Evolutionary conservation across 2,329 filamentous ascomycete species (phyloP).

Genomic region (Acephala macrosclerotiorum): DNA sequence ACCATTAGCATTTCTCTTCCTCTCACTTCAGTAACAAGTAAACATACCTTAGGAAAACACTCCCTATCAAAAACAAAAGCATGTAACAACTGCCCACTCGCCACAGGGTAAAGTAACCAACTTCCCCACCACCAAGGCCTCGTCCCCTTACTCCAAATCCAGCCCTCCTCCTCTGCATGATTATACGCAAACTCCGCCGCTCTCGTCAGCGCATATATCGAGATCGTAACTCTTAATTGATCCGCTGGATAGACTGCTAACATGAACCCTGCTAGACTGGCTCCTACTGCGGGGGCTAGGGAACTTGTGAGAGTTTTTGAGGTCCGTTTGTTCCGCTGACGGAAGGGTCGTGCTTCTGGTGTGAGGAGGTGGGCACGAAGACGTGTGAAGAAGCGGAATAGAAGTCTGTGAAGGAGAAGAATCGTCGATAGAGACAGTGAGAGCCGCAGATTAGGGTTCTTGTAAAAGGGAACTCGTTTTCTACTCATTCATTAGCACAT

Average conservation of each 20-base stretch:
- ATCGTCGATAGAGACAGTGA: conserved; percentile 86
- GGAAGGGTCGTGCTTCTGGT: conserved; percentile 81
- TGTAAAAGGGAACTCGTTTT: conserved; percentile 60
- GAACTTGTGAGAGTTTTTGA: conserved; percentile 79
- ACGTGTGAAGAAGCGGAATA: conserved; percentile 88
- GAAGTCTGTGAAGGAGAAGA: conserved; percentile 84
- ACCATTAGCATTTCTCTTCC: conserved; percentile 19
- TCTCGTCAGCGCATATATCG: conserved; percentile 82
- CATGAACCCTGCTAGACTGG: conserved; percentile 84
- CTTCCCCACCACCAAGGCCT: conserved; percentile 85
- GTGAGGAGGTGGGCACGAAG: conserved; percentile 81
- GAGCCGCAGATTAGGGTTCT: conserved; percentile 75
- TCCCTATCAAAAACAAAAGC: conserved; percentile 80
- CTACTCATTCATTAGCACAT: conserved; percentile 20
- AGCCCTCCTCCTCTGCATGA: conserved; percentile 76
- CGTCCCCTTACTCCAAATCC: conserved; percentile 65
- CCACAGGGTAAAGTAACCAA: conserved; percentile 81
- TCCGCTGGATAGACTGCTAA: conserved; percentile 76
- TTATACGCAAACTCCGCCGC: conserved; percentile 91
- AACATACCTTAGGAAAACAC: conserved; percentile 68
- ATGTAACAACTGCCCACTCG: conserved; percentile 79
- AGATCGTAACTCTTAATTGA: conserved; percentile 78
- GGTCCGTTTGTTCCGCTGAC: conserved; percentile 80
- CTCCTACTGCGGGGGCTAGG: conserved; percentile 88
- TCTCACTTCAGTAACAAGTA: not conserved